Percentiles rank a stretch among this genome's conserved stretches.
Conservation (phyloP, 2,329 filamentous ascomycete genomes). For the Nakataea oryzae region DNA sequence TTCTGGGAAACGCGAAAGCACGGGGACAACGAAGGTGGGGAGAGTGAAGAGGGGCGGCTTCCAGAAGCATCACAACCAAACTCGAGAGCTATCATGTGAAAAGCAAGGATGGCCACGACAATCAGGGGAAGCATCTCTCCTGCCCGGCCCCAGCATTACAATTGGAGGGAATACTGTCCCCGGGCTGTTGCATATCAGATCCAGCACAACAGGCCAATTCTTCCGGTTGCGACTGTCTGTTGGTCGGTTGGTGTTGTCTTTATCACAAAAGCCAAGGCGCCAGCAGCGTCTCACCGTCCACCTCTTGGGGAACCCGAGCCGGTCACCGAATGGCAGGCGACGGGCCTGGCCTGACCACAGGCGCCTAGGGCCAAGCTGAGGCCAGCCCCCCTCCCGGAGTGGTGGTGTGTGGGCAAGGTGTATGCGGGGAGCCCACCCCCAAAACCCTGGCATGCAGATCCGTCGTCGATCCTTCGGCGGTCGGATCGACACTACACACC, state of each 20-base stretch:
- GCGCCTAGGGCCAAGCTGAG: background rate
- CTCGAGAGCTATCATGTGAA: background rate
- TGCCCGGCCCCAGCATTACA: too few species aligned
- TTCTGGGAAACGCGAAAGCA: conserved; percentile 47
- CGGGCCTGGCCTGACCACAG: too few species aligned
- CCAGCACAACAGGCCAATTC: background rate
- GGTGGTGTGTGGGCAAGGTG: too few species aligned
- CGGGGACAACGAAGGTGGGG: conserved; percentile 12
- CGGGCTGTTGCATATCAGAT: background rate
- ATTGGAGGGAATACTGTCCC: background rate
- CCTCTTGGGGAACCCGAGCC: background rate
- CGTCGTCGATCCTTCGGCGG: background rate
- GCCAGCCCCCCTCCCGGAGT: background rate
- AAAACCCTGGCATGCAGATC: background rate
- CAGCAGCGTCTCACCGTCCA: background rate
- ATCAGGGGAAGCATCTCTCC: too few species aligned
- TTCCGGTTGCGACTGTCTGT: background rate
- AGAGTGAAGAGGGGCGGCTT: background rate
- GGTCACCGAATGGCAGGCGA: too few species aligned
- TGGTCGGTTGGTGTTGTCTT: background rate
- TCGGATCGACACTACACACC: background rate
- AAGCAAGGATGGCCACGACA: background rate
- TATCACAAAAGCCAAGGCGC: background rate
- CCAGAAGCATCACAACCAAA: background rate
- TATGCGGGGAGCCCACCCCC: background rate